Evolutionary conservation across 2,329 filamentous ascomycete genomes (phyloP).

Genomic region (Sporothrix euskadiensis): DNA sequence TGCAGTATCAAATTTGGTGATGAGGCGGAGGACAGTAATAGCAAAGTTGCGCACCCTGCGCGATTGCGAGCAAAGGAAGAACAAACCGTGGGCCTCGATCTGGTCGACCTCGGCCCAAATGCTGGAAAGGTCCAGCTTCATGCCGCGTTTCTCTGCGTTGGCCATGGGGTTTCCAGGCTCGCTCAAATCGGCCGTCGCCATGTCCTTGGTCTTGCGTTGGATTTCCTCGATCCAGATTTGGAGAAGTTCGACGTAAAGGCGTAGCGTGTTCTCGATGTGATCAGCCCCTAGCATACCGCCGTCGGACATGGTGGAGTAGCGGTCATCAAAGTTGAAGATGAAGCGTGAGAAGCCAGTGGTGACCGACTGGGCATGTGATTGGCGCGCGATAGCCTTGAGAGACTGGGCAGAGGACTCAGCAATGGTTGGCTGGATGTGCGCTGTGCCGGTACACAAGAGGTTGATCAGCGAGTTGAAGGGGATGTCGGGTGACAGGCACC

Average conservation of each 20-base stretch:
- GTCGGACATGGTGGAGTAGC: constrained; percentile 97
- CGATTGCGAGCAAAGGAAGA: constrained; percentile 96
- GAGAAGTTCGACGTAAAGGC: constrained; percentile 88
- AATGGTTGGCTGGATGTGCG: constrained; percentile 90
- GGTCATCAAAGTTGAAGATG: constrained; percentile 97
- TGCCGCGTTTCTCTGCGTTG: constrained; percentile 66
- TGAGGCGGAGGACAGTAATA: constrained; percentile 85
- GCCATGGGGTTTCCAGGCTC: constrained; percentile 52
- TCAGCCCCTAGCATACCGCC: constrained; percentile 92
- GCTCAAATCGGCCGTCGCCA: constrained; percentile 58
- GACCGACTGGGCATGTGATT: constrained; percentile 90
- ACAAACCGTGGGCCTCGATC: constrained; percentile 92
- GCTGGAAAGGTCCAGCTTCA: constrained; percentile 81
- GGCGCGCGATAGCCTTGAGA: constrained; percentile 89
- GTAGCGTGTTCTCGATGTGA: constrained; percentile 91
- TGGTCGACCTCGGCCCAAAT: constrained; percentile 94
- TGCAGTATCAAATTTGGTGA: constrained; percentile 89
- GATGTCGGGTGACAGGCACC: constrained; percentile 88
- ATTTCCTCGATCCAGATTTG: constrained; percentile 99
- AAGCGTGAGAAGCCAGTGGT: constrained; percentile 96
- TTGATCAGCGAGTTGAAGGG: constrained; percentile 94
- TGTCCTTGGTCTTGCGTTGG: constrained; percentile 77
- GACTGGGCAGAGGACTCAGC: constrained; percentile 90
- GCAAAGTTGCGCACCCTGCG: constrained; percentile 85
- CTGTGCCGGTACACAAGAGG: constrained; percentile 91